Evolutionary conservation across 306 rosid genomes (phyloP), one percentile per base, ranked within the genome.

Genomic region (Styphnolobium japonicum): DNA sequence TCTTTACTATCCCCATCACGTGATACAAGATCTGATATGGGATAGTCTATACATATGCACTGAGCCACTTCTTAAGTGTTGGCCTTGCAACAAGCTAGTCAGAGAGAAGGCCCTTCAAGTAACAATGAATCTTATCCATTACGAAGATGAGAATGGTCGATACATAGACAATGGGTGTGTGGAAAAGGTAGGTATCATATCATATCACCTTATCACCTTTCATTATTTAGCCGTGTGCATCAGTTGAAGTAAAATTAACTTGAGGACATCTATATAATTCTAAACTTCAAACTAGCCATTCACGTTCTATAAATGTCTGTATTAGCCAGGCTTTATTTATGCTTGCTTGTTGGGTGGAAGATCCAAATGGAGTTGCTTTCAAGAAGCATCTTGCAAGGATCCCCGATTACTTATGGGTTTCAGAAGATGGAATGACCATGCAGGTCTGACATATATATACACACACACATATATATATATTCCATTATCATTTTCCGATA

Each of bases 321-420:
- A n/a, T n/a, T n/a, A 2, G n/a, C 25, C 39, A 83, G 90, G 74
- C 78, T 0, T 33, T 87, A 10, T 75, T 75, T 15, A 84, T 87
- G 90, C 86, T 87, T 42, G 86, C 88, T 22, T 87, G 90, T 71
- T 87, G 88, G 88, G 86, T 29, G 3, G 90, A 87, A 75, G 85
- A 87, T 70, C 88, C 90, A 14, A 45, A 87, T 51, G 86, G 84
- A 18, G 86, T 78, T 42, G 60, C 55, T 33, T 85, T 77, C 23
- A 85, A 82, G 65, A 81, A 78, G 71, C 88, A 81, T 80, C 80
- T 86, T 8, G 87, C 84, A 0, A 78, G 90, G 61, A 71, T 87
- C 57, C 85, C 86, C 0, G 90, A 87, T 79, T 79, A 70, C 52
- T 7, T 84, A 19, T 87, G 88, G 88, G 49, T 87, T 57, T 76